Base-by-base conservation (phyloP, 2,329 filamentous ascomycete genomes). In the Plenodomus lindquistii region DNA sequence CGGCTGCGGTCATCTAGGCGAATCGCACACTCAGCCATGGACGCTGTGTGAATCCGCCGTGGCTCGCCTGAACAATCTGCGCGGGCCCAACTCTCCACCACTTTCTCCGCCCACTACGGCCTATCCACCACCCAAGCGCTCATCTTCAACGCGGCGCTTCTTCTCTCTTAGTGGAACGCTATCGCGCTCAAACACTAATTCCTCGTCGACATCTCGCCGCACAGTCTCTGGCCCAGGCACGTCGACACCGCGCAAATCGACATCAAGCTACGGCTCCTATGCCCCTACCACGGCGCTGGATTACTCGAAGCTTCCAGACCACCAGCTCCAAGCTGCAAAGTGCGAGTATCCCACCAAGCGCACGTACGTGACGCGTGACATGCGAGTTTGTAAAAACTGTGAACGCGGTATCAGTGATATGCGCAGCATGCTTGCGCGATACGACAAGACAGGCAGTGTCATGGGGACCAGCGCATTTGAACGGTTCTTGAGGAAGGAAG, bases 1-100 rank as follows among this genome's bases (percentile, higher is more conserved):
- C 27, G 67, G 69, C 37, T 71, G 69, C 50, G 66, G 65, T n/a
- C 69, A 71, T 40, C 59, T 66, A 37, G 66, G 60, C 18, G 57
- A 62, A 47, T 55, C 59, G 10, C 54, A 66, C 47, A 48, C 50
- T 15, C 44, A 53, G 4, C 59, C 61, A 11, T 70, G 60, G 59
- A 67, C 66, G 2, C 58, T 69, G 21, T 71, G 69, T 56, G 40
- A 51, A 40, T 21, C 31, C 3, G 67, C 66, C 11, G 40, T 63
- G 29, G 46, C 52, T 19, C 53, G 57, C 4, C 60, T 71, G 7
- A 54, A 57, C 20, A 40, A 46, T 10, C 53, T 60, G 1, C 65
- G 66, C 21, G 62, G 65, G 10, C 67, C 65, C n/a, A 53, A 47
- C 43, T 64, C 65, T n/a, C 63, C 65, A 27, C 58, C 61, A 1